Evolutionary conservation across 2,329 filamentous ascomycete genomes (phyloP), one percentile per base, ranked within the genome.

Genomic region (Aspergillus quadrilineatus): DNA sequence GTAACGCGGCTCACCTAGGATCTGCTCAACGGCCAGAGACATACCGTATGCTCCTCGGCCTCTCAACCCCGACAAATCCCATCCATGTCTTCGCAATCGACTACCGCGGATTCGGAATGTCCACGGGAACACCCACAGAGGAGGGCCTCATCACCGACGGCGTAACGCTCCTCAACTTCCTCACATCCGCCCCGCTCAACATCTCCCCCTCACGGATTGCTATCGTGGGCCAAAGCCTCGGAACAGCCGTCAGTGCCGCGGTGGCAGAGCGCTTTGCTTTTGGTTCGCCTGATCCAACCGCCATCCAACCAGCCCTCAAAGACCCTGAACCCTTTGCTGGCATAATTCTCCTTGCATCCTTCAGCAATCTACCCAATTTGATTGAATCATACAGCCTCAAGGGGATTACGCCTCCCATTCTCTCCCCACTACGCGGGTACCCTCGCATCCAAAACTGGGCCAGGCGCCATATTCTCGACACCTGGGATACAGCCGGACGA

Each of bases 81-180:
- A 66, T 92, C 53, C 92, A 97, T 69, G 83, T 96, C 44, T 79
- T 97, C n/a, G 85, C 90, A 39, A 86, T 96, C 65, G 92, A 96
- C 77, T 97, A 97, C 74, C 88, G 92, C 15, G 92, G 92, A 6
- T 97, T 90, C 65, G 92, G 92, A 0, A 81, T 84, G 39, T 94
- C 89, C 7, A 90, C 87, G 0, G 91, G 93, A n/a, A 77, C 75
- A 4, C 93, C 93, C 0, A 88, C 86, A 0, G 93, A 97, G 75
- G 76, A 82, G 36, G 93, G 93, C 0, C 76, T 97, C 6, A 89
- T 96, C 54, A 84, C 83, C 4, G 93, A 97, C 69, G 90, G 87
- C 14, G 79, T 88, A 3, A 80, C 90, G 0, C 76, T 90, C 3
- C 79, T 95, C 3, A 82, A 91, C 58, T 95, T 89, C 48, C 66